phyloP scores from a whole-genome alignment of 345 rosid genomes.

The Eucalyptus marginata region DNA sequence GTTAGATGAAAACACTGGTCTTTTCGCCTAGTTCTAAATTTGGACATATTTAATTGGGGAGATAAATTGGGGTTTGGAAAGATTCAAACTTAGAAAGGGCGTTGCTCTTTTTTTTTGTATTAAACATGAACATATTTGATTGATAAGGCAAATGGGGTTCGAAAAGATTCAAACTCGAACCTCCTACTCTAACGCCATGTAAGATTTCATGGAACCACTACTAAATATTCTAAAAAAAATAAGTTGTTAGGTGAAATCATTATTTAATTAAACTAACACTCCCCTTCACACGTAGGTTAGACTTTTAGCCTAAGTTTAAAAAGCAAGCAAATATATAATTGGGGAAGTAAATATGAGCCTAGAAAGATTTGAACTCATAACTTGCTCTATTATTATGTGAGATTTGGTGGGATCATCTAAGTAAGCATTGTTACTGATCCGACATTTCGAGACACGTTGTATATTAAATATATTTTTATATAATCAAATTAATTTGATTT shows the following conservation, averaged over 20 bases:
- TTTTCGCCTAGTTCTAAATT: too few species aligned
- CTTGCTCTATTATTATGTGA: not conserved
- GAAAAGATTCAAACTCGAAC: fast-evolving
- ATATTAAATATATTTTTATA: too few species aligned
- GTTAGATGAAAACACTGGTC: too few species aligned
- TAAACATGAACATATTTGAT: not conserved
- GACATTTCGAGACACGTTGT: fast-evolving
- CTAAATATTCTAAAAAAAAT: too few species aligned
- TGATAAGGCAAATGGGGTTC: not conserved
- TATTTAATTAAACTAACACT: not conserved
- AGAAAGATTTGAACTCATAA: not conserved
- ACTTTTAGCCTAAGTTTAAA: not conserved
- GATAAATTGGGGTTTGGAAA: too few species aligned
- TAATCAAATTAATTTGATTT: too few species aligned
- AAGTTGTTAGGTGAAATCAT: not conserved
- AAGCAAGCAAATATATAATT: too few species aligned
- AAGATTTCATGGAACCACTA: not conserved
- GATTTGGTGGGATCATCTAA: too few species aligned
- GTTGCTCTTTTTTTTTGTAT: too few species aligned
- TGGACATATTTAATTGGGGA: not conserved
- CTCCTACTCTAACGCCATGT: not conserved
- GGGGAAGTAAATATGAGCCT: not conserved
- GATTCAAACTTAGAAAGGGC: too few species aligned
- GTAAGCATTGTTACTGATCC: too few species aligned
- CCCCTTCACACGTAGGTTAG: not conserved